Evolutionary conservation across 768 basidiomycete genomes (phyloP), one percentile per base, ranked within the genome.

Genomic region (Lactarius trivialis): DNA sequence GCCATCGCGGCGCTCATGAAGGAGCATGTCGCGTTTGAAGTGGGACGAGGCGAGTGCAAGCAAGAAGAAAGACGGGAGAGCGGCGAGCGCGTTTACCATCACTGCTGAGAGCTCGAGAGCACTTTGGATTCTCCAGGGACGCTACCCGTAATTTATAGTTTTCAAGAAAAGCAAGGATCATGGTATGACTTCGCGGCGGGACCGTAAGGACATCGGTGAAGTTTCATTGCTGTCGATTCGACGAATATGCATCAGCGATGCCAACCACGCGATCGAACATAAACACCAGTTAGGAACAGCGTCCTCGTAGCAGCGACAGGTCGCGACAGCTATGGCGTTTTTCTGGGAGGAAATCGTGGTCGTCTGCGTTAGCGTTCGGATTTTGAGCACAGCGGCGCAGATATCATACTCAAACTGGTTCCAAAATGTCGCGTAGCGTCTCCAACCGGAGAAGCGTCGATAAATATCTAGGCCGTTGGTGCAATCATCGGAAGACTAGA

Each of bases 1-100:
- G 7, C 12, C 39, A 9, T 57, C 56, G 17, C 61, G 34, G 17
- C 50, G 37, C 15, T 60, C 50, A 34, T 59, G 58, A 17, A 60
- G 26, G 17, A 8, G 36, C 59, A 60, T 28, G 14, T 58, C 48
- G 33, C 33, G 48, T 30, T 32, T 48, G 8, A 45, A 12, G 19
- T 37, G 45, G 8, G 56, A 33, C 11, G 43, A 30, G 7, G 48
- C 48, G 15, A 21, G 33, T 12, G 33, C 57, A 19, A 58, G 21
- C 19, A 45, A 7, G 34, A 58, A 32, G 43, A 51, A 26, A 5
- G 48, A 58, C 0, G 48, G 28, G 57, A 58, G 48, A 49, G 30
- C 15, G 6, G 34, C 28, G 17, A 49, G 21, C 48, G 48, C 5
- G 5, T 58, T 30, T 7, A 58, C 28, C 57, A 37, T 58, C 37